Base-by-base conservation (phyloP, 345 rosid genomes). In the Hibiscus syriacus region DNA sequence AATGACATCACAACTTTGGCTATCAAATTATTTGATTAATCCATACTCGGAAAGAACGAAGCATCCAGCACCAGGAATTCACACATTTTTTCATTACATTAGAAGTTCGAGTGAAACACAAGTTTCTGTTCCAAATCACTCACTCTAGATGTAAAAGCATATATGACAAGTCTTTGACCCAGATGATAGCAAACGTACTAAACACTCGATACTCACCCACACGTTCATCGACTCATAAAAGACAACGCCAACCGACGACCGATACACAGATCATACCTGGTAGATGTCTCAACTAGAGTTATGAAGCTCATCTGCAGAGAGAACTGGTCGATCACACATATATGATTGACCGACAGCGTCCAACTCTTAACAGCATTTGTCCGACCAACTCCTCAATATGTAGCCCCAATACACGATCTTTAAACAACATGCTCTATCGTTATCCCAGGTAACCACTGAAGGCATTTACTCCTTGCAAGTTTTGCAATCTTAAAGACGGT, bases 381-480 rank as follows among this genome's bases (percentile, higher is more conserved):
- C 80, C 74, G 72, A 78, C n/a, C 73, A 55, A 73, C 67, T 64
- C 79, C 69, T 71, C 66, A 71, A 70, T 66, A 74, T 72, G 71
- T 58, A n/a, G 2, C 10, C 67, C 77, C 80, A 69, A 68, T 65
- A 60, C 67, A 71, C 48, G 73, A 76, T 73, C 81, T 14, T 13
- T 73, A 4, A 62, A 64, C 70, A 59, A 79, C 77, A 83, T 26
- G 64, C 71, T 72, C 78, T 69, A 79, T 75, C 82, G 72, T 76
- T 80, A 71, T 55, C 74, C 82, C 74, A 70, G 16, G 76, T 78
- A 74, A 81, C 73, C 82, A 73, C 64, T 69, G 52, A 62, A 73
- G 72, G 80, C 78, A 76, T 74, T 81, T 59, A 67, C 80, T 72
- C 67, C 84, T 74, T 71, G 70, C 72, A 55, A 72, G 69, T 70